phyloP scores from a whole-genome alignment of 2,329 filamentous ascomycete genomes.

The Hypoxylon rubiginosum region DNA sequence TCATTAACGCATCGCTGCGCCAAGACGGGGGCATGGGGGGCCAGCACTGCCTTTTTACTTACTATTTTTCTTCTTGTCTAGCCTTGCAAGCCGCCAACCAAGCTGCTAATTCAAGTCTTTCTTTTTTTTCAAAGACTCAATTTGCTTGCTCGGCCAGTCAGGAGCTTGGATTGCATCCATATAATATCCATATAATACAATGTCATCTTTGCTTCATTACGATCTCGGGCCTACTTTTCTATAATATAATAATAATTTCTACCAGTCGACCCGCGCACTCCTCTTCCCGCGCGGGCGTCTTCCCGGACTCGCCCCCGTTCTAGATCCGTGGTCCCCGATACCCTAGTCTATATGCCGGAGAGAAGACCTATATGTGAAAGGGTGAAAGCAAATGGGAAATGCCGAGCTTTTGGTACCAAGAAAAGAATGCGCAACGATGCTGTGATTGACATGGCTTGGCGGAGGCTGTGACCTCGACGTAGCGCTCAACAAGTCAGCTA shows the following conservation, averaged over 20 bases:
- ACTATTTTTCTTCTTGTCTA: neutral
- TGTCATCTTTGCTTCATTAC: neutral
- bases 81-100: neutral
- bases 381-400: neutral
- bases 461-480: constrained; percentile 26
- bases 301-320: constrained; percentile 17
- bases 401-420: neutral
- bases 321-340: constrained; percentile 19
- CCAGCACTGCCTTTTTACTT: neutral
- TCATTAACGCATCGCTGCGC: constrained; percentile 46
- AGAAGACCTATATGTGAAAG: constrained; percentile 27
- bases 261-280: neutral
- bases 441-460: constrained; percentile 21
- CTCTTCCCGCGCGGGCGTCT: constrained; percentile 16
- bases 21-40: constrained; percentile 32
- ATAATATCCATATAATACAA: constrained; percentile 35
- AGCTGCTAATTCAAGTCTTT: neutral
- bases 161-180: constrained; percentile 5
- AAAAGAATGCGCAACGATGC: neutral
- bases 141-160: constrained; percentile 21
- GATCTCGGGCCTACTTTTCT: constrained; percentile 21
- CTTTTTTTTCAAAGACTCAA: constrained; percentile 11
- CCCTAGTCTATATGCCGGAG: constrained; percentile 38
- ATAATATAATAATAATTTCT: no score
- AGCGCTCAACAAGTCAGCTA: constrained; percentile 10